Evolutionary conservation across 768 basidiomycete species (phyloP), one percentile per base, ranked within the genome.

Genomic region (Wakefieldia striispora): DNA sequence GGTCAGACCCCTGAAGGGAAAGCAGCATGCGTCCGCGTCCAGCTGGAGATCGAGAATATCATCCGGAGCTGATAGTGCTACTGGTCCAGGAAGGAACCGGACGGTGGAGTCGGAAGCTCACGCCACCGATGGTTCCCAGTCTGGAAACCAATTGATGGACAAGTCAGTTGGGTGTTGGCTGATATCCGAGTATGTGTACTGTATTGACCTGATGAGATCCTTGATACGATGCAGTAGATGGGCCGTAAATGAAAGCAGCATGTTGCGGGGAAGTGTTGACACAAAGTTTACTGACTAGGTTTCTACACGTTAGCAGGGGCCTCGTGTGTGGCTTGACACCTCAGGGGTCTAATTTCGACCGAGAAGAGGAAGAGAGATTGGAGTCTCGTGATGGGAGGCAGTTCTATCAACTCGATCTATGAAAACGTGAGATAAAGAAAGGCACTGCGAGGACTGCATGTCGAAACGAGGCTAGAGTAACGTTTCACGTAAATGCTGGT

Each of bases 1-100:
- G 86, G 85, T 0, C 60, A 70, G 38, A 72, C 73, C n/a, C 69
- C 80, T 8, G 84, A 83, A 54, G 85, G 83, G 14, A 78, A 69
- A 20, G 82, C 85, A 4, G 81, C 84, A 17, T 80, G 85, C 1
- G 75, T 80, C 2, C 75, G 88, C 11, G 76, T 84, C 21, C 75
- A 81, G 64, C 70, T 86, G 27, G 81, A 84, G 62, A 73, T 89
- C 36, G 87, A 89, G 70, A 71, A 77, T 43, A 81, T 86, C 52
- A 72, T 83, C 69, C 66, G 47, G 47, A 58, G 57, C 27, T 38
- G 48, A 54, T 58, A 52, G 49, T 49, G 43, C 56, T 43, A 48
- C 39, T 41, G 53, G 58, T n/a, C n/a, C n/a, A n/a, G n/a, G n/a
- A 10, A 36, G 57, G 36, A 45, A 41, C 40, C n/a, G n/a, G n/a